phyloP scores from a whole-genome alignment of 1,139 yeast species.

The Saccharomyces hybrid region DNA sequence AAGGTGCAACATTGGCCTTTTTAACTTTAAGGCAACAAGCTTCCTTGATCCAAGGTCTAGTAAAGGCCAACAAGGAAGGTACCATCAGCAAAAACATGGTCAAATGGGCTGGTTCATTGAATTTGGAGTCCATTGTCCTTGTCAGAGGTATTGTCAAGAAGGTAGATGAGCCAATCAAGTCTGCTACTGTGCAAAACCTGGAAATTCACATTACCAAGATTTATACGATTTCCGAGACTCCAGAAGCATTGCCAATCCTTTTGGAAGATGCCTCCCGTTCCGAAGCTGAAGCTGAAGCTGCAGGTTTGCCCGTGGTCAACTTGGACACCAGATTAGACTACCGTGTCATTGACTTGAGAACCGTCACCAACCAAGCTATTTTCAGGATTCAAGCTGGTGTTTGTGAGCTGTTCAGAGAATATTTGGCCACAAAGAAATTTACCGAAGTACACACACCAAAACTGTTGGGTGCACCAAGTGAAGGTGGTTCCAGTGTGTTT shows the following conservation, averaged over 20 bases:
- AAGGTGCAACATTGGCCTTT: conserved; percentile 92
- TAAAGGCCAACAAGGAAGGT: conserved; percentile 50
- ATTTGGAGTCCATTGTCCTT: conserved; percentile 83
- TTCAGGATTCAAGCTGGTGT: conserved; percentile 92
- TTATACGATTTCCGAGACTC: conserved; percentile 76
- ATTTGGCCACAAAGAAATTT: conserved; percentile 58
- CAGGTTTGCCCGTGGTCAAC: conserved; percentile 87
- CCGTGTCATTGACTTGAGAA: conserved; percentile 92
- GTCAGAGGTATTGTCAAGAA: conserved; percentile 81
- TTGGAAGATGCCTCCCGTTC: conserved; percentile 95
- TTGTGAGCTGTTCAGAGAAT: conserved; percentile 82
- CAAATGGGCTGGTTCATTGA: conserved; percentile 86
- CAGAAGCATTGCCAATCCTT: conserved; percentile 85
- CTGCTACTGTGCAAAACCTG: conserved; percentile 85
- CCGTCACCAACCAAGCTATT: conserved; percentile 94
- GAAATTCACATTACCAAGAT: conserved; percentile 75
- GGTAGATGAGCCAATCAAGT: conserved; percentile 79
- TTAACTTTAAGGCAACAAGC: conserved; percentile 87
- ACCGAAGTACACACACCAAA: conserved; percentile 95
- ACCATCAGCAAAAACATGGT: conserved; percentile 90
- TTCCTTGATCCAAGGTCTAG: conserved; percentile 72
- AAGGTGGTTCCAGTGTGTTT: conserved; percentile 96
- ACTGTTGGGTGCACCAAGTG: conserved; percentile 89
- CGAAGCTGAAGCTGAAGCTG: conserved; percentile 89
- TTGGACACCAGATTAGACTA: conserved; percentile 93